Base-by-base conservation (phyloP, 352 stramenopile species). In the Phytophthora boehmeriae region DNA sequence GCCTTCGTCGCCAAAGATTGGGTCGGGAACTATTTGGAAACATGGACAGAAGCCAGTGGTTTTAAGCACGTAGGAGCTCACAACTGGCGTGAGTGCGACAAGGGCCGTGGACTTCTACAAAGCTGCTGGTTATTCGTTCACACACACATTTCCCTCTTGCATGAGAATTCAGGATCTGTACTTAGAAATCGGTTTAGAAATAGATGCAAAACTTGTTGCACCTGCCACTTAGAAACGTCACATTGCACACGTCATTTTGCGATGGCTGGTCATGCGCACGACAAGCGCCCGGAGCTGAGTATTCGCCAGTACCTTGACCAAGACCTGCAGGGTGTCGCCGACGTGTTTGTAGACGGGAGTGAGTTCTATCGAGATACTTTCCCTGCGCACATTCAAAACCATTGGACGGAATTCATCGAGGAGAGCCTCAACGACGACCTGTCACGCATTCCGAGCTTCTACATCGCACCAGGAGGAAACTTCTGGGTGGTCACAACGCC, bases 401-500 rank as follows among this genome's bases (percentile, higher is more conserved):
- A 71, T 42, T 73, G 59, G 68, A 36, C n/a, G 8, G 53, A 60
- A 2, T 73, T 76, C 45, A 70, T 76, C 54, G 27, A 72, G 34
- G 42, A 65, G 50, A 71, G 69, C 45, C 51, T 77, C 2, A 30
- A 63, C 22, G 56, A 44, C n/a, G 69, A 77, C 43, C 27, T 77
- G 30, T 36, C 68, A 16, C 39, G 64, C 46, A 73, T 79, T 39
- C 60, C 60, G 43, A 55, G 42, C 34, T 38, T 54, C 4, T 80
- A 74, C 55, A 72, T 77, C 27, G 51, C 63, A 6, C 56, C 63
- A 8, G 74, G 74, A 5, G 74, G 74, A 14, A 78, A 76, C 50
- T 80, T 83, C 46, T 82, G 70, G 70, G 70, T 83, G 20, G 66
- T 61, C 8, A 74, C 68, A n/a, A 58, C 61, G 11, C 36, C 46